A percentile compares a stretch with the other conserved stretches of the same genome.
Evolutionary conservation across 2,329 filamentous ascomycete genomes (phyloP).

Genomic region (Arthrinium puccinioides): DNA sequence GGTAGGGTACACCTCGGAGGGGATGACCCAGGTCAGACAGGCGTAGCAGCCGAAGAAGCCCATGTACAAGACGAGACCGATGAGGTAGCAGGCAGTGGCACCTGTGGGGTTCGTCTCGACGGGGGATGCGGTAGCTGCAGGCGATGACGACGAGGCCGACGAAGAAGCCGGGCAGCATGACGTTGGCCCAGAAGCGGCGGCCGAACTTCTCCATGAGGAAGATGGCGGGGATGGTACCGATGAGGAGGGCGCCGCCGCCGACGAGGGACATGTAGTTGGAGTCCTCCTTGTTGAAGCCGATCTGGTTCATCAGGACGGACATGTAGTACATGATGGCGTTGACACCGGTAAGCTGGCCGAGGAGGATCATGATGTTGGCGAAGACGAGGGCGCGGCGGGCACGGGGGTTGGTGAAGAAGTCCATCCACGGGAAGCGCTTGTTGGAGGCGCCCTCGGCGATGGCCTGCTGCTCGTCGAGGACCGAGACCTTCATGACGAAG

Average conservation of each 20-base stretch:
- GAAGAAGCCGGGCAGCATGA: slow-evolving; percentile 66
- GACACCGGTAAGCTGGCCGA: slow-evolving; percentile 65
- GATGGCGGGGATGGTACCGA: slow-evolving; percentile 62
- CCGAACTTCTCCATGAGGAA: slow-evolving; percentile 67
- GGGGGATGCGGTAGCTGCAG: slow-evolving; percentile 50
- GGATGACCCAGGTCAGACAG: slow-evolving; percentile 58
- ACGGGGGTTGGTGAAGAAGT: slow-evolving; percentile 64
- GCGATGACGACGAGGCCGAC: slow-evolving; percentile 62
- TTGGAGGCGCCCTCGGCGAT: slow-evolving; percentile 43
- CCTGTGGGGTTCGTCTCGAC: slow-evolving; percentile 34
- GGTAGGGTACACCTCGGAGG: slow-evolving; percentile 64
- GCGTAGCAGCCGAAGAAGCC: slow-evolving; percentile 61
- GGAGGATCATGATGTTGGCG: slow-evolving; percentile 62
- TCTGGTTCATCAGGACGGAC: slow-evolving; percentile 57
- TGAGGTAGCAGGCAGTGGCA: slow-evolving; percentile 55
- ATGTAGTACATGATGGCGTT: slow-evolving; percentile 70
- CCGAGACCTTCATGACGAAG: slow-evolving; percentile 61
- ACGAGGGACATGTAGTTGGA: slow-evolving; percentile 71
- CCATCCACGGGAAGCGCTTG: slow-evolving; percentile 60
- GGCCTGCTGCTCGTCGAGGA: slow-evolving; percentile 48
- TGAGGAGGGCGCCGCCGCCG: slow-evolving; percentile 57
- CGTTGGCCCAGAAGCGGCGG: slow-evolving; percentile 67
- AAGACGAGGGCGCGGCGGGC: slow-evolving; percentile 60
- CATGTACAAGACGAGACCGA: slow-evolving; percentile 62
- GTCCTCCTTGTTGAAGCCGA: slow-evolving; percentile 56